Base-by-base conservation (phyloP, 169 alveolate genomes). In the Blepharisma undulans region DNA sequence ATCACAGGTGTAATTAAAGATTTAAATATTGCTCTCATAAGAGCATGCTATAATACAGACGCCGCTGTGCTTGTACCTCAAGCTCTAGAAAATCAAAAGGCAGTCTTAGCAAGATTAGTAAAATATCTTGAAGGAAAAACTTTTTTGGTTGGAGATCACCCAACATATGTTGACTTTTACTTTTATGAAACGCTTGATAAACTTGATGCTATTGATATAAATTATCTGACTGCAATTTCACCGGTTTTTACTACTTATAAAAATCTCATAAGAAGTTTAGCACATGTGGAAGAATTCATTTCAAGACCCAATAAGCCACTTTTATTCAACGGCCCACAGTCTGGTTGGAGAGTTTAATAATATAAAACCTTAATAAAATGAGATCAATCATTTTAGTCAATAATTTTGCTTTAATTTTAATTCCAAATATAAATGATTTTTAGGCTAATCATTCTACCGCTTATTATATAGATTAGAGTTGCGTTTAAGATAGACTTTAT, bases 111-210 rank as follows among this genome's bases (percentile, higher is more conserved):
- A 21, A 86, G 27, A 7, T 12, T 86, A 19, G 84, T 12, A 14
- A 61, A 86, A 27, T 86, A 25, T 33, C 59, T 86, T 25, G 91
- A 85, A 25, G 84, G 14, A 6, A 86, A 86, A 3, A 22, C 25
- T 12, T 86, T 25, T 14, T n/a, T 86, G 12, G 34, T 72, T 86
- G 91, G 91, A 30, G 89, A 61, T 14, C 79, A 84, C 33, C 89
- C 78, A n/a, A 84, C 89, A 22, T 84, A 30, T 25, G 78, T 59
- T 84, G 89, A 84, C 77, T 84, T 84, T 84, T 36, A 16, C 1
- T 84, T 84, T 12, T 84, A 32, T 84, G 89, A 84, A 60, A 5
- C 10, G n/a, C 34, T 79, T 25, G 87, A 79, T 3, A 79, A 25
- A 66, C 29, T 79, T 79, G 87, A 79, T 25, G 87, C 36, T 30